Percentiles rank a stretch among this genome's conserved stretches.
Evolutionary conservation across 2,329 filamentous ascomycete genomes (phyloP).

Genomic region (Metarhizium brunneum): DNA sequence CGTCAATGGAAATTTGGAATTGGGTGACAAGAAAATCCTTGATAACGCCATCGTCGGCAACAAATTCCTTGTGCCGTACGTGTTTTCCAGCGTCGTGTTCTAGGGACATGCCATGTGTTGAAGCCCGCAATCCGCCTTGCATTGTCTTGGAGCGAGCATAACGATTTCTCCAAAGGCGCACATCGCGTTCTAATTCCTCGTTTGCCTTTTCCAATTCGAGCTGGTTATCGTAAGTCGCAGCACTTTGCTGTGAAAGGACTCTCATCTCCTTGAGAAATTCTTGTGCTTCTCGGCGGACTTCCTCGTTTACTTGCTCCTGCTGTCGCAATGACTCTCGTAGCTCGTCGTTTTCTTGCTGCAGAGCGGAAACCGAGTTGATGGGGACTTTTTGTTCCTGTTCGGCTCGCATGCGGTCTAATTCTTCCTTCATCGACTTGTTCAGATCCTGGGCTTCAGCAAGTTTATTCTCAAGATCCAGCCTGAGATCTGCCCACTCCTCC

Average conservation of each 20-base stretch:
- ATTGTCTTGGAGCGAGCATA: constrained; percentile 87
- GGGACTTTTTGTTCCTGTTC: constrained; percentile 28
- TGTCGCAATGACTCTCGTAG: constrained; percentile 56
- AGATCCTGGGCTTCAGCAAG: constrained; percentile 64
- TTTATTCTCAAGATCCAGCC: constrained; percentile 60
- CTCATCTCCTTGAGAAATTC: constrained; percentile 86
- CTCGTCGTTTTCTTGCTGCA: constrained; percentile 60
- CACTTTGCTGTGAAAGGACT: constrained; percentile 69
- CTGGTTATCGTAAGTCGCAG: constrained; percentile 71
- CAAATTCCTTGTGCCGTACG: constrained; percentile 57
- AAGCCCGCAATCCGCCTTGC: constrained; percentile 68
- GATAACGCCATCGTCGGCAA: constrained; percentile 65
- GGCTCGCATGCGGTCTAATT: constrained; percentile 64
- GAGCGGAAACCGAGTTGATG: constrained; percentile 38
- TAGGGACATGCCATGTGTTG: constrained; percentile 63
- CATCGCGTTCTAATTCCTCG: constrained; percentile 67
- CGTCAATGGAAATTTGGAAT: constrained; percentile 91
- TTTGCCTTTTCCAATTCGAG: constrained; percentile 68
- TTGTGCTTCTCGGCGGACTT: constrained; percentile 76
- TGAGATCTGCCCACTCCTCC: constrained; percentile 60
- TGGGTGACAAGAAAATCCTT: constrained; percentile 90
- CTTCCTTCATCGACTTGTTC: constrained; percentile 70
- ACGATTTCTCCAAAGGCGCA: constrained; percentile 82
- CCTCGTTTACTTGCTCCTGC: constrained; percentile 76
- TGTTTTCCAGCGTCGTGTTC: constrained; percentile 63